phyloP scores from a whole-genome alignment of 176 grass and related monocot genomes.

The Pontederia crassipes region DNA sequence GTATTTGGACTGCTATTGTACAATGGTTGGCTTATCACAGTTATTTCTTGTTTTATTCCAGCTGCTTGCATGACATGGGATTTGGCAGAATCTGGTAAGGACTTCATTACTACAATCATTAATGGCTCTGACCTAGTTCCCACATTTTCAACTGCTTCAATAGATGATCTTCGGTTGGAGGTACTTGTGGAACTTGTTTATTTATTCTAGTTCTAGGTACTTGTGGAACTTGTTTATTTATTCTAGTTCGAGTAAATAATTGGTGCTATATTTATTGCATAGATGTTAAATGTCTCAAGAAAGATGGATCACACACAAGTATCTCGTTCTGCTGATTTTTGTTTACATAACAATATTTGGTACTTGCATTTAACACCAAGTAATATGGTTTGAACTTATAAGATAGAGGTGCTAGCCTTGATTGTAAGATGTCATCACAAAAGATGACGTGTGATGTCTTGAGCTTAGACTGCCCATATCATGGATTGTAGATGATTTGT shows the following conservation, averaged over 20 bases:
- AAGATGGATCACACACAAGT: no score
- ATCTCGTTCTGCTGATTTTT: no score
- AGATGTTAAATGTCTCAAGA: no score
- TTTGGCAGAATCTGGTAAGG: conserved; percentile 94
- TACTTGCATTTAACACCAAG: no score
- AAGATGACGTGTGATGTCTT: neutral
- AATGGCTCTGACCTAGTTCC: conserved; percentile 96
- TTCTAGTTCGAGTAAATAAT: neutral
- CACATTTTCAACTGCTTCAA: conserved; percentile 85
- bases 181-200: conserved; percentile 31
- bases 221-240: conserved; percentile 18
- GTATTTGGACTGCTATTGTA: conserved; percentile 15
- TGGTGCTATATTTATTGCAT: no score
- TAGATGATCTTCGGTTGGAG: conserved; percentile 95
- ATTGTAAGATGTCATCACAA: neutral
- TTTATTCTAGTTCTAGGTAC: conserved; percentile 31
- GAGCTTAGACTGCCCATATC: no score
- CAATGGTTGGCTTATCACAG: neutral
- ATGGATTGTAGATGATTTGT: no score
- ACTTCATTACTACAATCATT: conserved; percentile 73
- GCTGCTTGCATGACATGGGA: conserved; percentile 99
- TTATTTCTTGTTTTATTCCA: conserved; percentile 26
- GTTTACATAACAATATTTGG: no score
- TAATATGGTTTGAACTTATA: no score
- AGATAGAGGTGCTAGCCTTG: no score